A percentile compares a stretch with the other conserved stretches of the same genome.
These are phyloP conservation scores for Neofusicoccum cordaticola DNA, from an alignment of 2,329 filamentous ascomycete species.

Conservation along the genomic window DNA sequence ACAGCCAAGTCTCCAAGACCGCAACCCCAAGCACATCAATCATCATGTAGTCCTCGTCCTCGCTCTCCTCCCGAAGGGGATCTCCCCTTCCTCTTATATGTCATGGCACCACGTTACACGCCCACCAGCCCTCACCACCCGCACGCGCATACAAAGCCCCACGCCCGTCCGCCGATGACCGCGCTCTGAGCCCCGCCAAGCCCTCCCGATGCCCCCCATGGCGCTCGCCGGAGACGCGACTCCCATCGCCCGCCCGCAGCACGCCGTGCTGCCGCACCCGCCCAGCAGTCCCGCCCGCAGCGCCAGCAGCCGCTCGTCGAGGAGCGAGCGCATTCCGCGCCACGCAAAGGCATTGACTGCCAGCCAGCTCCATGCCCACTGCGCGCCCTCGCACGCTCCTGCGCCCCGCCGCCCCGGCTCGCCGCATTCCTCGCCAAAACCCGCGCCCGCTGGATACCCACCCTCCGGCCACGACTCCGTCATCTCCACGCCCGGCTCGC, in stretches of 20 bases:
- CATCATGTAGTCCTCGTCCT: slow-evolving; percentile 9
- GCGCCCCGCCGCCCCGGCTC: slow-evolving; percentile 20
- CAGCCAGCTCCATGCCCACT: slow-evolving; percentile 22
- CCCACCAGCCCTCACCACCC: not conserved
- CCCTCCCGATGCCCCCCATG: slow-evolving; percentile 4
- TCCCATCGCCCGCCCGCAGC: slow-evolving; percentile 24
- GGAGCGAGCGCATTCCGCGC: slow-evolving; percentile 15
- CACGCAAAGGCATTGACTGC: slow-evolving; percentile 16
- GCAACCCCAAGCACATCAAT: slow-evolving; percentile 16
- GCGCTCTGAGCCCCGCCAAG: slow-evolving; percentile 6
- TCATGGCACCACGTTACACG: slow-evolving; percentile 15
- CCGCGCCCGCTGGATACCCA: slow-evolving; percentile 2
- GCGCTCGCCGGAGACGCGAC: slow-evolving; percentile 8
- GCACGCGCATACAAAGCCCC: not conserved
- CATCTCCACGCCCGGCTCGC: slow-evolving; percentile 35
- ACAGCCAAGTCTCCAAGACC: slow-evolving; percentile 16
- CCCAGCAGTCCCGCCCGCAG: slow-evolving; percentile 19
- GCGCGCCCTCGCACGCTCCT: slow-evolving; percentile 28
- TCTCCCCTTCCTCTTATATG: slow-evolving; percentile 15
- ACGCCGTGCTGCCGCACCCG: not conserved
- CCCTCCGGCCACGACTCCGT: slow-evolving; percentile 33
- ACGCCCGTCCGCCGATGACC: not conserved
- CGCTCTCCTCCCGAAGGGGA: slow-evolving; percentile 11
- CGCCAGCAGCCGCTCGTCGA: slow-evolving; percentile 17
- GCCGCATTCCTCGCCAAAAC: slow-evolving; percentile 13